Conservation (phyloP, 129 eudicot species). For the Tagetes erecta region DNA sequence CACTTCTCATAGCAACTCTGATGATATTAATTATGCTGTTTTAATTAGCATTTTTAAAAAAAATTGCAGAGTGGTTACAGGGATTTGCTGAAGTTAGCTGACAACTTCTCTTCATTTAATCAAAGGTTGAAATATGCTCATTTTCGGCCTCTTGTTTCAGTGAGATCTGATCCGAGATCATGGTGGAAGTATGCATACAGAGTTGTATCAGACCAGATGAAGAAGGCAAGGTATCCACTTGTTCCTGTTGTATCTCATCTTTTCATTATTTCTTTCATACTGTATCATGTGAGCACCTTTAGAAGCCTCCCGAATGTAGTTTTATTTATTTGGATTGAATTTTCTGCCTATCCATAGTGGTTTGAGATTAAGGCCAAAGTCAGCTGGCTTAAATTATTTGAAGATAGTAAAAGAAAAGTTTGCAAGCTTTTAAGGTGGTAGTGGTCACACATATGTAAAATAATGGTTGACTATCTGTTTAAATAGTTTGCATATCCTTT, state of each 20-base stretch:
- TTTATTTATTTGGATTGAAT: slow-evolving; percentile 13
- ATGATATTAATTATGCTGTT: neutral
- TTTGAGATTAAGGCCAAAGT: slow-evolving; percentile 23
- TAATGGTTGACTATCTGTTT: slow-evolving; percentile 17
- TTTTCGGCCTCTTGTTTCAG: slow-evolving; percentile 74
- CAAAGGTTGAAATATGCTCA: slow-evolving; percentile 85
- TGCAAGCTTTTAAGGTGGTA: slow-evolving; percentile 8
- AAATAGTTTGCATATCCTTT: neutral
- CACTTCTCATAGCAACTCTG: slow-evolving; percentile 9
- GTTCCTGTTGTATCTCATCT: slow-evolving; percentile 11
- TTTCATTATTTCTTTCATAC: neutral
- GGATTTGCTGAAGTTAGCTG: slow-evolving; percentile 87
- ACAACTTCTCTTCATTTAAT: slow-evolving; percentile 90
- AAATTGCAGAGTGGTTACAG: slow-evolving; percentile 74
- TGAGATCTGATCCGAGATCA: slow-evolving; percentile 73
- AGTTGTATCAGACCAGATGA: slow-evolving; percentile 68
- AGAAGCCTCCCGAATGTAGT: slow-evolving; percentile 12
- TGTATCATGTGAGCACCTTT: slow-evolving; percentile 4
- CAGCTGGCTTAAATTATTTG: slow-evolving; percentile 19
- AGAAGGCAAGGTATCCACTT: slow-evolving; percentile 74
- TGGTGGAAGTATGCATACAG: slow-evolving; percentile 95
- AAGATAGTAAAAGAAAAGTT: slow-evolving; percentile 15
- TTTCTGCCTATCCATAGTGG: slow-evolving; percentile 4
- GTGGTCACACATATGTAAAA: slow-evolving; percentile 21
- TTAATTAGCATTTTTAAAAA: slow-evolving; percentile 13